Evolutionary conservation across 1,284 basidiomycete species (phyloP), one percentile per base, ranked within the genome.

Genomic region (Pseudozyma pruni): DNA sequence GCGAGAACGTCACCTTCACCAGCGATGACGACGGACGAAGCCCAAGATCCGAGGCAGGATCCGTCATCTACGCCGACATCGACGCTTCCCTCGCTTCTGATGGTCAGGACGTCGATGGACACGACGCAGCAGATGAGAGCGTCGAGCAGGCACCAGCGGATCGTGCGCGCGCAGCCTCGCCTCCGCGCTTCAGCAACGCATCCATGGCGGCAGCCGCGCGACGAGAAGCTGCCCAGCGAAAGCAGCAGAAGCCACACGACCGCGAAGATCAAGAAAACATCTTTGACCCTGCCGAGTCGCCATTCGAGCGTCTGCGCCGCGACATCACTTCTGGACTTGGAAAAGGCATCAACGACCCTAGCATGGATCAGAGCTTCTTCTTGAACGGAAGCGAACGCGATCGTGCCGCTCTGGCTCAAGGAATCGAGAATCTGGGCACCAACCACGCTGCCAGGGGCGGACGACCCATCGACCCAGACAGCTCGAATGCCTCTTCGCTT

Each of bases 121-220:
- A 54, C 16, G 57, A 71, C 10, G 53, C 40, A 16, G 68, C 47
- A 20, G 60, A 70, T 34, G 52, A 70, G 48, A 70, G 67, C 23
- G 49, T 63, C 33, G 56, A 63, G 17, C 51, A 51, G 38, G 51
- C 48, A n/a, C 55, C 52, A 17, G 60, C 60, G 13, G 60, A 61
- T 89, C 90, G 19, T 87, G 88, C 9, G 86, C 87, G 53, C 89
- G 89, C 31, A 89, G 91, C 52, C 86, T 88, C 72, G 22, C 80
- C 72, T 79, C 55, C 82, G 85, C 35, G 83, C 77, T 66, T 66
- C 39, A 63, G 53, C 40, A 71, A 63, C 38, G 59, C 63, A 54
- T 17, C 82, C 84, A 37, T 85, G 85, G 39, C 86, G 86, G 33
- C 1, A 88, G 89, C 22, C 90, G 90, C 90, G 85, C 86, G 37